Base-by-base conservation (phyloP, 2,329 filamentous ascomycete species). In the Penicillium sp. region DNA sequence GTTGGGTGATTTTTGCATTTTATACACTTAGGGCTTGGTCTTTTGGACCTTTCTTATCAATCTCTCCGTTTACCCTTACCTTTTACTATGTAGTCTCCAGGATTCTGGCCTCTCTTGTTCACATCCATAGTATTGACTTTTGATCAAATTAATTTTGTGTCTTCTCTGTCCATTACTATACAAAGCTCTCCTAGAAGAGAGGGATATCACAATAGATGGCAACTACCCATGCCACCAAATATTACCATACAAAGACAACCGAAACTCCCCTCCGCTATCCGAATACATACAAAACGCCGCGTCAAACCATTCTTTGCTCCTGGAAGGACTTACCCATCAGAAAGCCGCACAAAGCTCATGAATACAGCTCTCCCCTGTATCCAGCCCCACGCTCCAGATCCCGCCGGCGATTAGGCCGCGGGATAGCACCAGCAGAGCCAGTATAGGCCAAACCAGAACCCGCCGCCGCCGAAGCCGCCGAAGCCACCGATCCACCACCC, bases 371-470 rank as follows among this genome's bases (percentile, higher is more conserved):
- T 15, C 74, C 75, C 43, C 60, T 68, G 37, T 68, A 62, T 5
- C 74, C 75, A 49, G 67, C 61, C 2, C 70, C 73, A 6, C 65
- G 64, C 58, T 77, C 75, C 40, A 73, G 57, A 40, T 77, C 74
- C 9, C 69, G 68, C 10, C 75, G 66, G 45, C 73, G 69, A 62
- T 62, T 66, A 7, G 50, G 29, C 5, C 65, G 61, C 3, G 62
- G 54, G n/a, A 67, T 67, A 19, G 55, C 61, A 10, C 64, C 65
- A 4, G 57, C 64, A n/a, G 65, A 67, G 12, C 65, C 64, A 33
- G 63, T 54, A 33, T 57, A 25, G 6, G 58, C 53, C 25, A 56
- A 48, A 1, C 47, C 60, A 21, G 49, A 51, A 6, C 46, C 58
- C 12, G 50, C 60, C 3, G 57, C 50, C 10, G 63, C 62, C 2